A percentile compares a stretch with the other conserved stretches of the same genome.
These are phyloP conservation scores for Penicillium ochrochloron DNA, from an alignment of 495 filamentous ascomycete genomes.

Conservation along the genomic window DNA sequence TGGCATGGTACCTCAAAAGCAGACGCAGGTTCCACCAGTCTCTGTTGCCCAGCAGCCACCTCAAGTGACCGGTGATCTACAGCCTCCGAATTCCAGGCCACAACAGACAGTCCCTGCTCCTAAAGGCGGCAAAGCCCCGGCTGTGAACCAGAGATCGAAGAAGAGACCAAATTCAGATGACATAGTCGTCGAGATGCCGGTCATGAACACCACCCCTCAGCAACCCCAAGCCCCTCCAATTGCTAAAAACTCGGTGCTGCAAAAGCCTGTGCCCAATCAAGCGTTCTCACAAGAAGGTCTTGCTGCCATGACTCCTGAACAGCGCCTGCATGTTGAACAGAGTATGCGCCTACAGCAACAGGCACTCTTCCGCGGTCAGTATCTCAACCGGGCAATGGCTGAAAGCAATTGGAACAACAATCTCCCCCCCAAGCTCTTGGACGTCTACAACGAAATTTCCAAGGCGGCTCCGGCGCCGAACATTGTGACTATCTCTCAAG, in stretches of 20 bases:
- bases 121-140: slow-evolving; percentile 35
- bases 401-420: slow-evolving; percentile 47
- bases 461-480: slow-evolving; percentile 37
- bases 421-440: slow-evolving; percentile 42
- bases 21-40: slow-evolving; percentile 31
- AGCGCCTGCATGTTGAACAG: slow-evolving; percentile 48
- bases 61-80: slow-evolving; percentile 21
- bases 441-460: slow-evolving; percentile 45
- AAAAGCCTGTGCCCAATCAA: slow-evolving; percentile 34
- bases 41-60: slow-evolving; percentile 29
- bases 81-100: slow-evolving; percentile 27
- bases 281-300: slow-evolving; percentile 56
- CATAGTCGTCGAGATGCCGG: slow-evolving; percentile 50
- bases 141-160: slow-evolving; percentile 44
- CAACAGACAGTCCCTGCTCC: slow-evolving; percentile 29
- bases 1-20: slow-evolving; percentile 28
- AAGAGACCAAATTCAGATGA: slow-evolving; percentile 71
- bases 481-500: slow-evolving; percentile 41
- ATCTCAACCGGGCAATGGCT: slow-evolving; percentile 36
- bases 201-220: slow-evolving; percentile 46
- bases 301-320: slow-evolving; percentile 55
- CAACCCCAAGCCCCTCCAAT: slow-evolving; percentile 37
- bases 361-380: slow-evolving; percentile 31
- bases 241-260: slow-evolving; percentile 34
- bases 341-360: slow-evolving; percentile 42